These are phyloP conservation scores for Dioszegia hungarica DNA, from an alignment of 768 basidiomycete species.

Conservation along the genomic window DNA sequence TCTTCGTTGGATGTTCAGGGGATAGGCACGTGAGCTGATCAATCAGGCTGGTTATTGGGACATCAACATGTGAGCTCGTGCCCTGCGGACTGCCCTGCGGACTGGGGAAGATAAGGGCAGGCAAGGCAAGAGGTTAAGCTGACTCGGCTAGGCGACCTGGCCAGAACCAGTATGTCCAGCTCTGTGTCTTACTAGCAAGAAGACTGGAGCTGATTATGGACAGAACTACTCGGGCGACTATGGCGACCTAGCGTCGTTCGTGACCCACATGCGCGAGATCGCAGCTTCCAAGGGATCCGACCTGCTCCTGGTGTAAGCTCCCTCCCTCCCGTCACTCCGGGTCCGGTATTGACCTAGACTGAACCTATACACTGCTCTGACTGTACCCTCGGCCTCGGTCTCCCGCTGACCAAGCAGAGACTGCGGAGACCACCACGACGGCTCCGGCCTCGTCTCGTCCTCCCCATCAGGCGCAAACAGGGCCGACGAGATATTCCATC, in stretches of 20 bases:
- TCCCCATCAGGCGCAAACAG: slow-evolving; percentile 19
- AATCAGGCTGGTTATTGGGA: slow-evolving; percentile 65
- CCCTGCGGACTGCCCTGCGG: too few species aligned
- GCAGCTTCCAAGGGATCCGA: slow-evolving; percentile 74
- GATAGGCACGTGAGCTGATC: background rate
- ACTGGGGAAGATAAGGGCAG: too few species aligned
- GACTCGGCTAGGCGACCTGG: slow-evolving; percentile 39
- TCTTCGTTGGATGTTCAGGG: background rate
- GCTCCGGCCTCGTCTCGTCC: slow-evolving; percentile 44
- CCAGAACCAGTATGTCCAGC: slow-evolving; percentile 43
- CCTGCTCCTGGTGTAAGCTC: slow-evolving; percentile 60
- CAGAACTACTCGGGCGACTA: slow-evolving; percentile 56
- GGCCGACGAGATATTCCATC: slow-evolving; percentile 67
- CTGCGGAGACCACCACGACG: slow-evolving; percentile 49
- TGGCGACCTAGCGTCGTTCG: slow-evolving; percentile 85
- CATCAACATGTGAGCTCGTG: slow-evolving; percentile 57
- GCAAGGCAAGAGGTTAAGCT: slow-evolving; percentile 1
- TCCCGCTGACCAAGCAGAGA: slow-evolving; percentile 22
- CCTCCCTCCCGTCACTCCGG: too few species aligned
- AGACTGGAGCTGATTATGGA: too few species aligned
- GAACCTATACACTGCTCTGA: too few species aligned
- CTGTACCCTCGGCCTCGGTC: background rate
- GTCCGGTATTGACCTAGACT: too few species aligned
- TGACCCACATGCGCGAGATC: slow-evolving; percentile 70
- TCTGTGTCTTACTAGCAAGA: background rate